These are phyloP conservation scores for Vigna unguiculata DNA, from an alignment of 306 rosid species.

Conservation along the genomic window DNA sequence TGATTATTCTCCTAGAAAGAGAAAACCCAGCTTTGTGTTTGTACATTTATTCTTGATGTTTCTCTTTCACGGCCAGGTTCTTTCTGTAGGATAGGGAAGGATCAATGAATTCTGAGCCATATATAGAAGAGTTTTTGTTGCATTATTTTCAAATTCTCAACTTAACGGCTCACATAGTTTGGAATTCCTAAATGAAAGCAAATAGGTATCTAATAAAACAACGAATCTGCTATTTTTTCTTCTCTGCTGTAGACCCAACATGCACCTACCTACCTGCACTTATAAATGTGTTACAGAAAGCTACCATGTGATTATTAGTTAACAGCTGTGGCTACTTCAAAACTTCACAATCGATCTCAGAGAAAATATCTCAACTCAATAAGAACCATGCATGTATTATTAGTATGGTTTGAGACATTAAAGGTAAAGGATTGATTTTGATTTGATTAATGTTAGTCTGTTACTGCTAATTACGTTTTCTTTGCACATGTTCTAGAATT, in stretches of 20 bases:
- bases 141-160: not conserved
- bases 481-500: not conserved
- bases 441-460: not conserved
- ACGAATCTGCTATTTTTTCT: not conserved
- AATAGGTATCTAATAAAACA: not conserved
- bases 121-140: constrained; percentile 19
- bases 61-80: constrained; percentile 39
- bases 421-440: not conserved
- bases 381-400: not conserved
- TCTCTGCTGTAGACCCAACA: constrained; percentile 33
- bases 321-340: no score
- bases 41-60: constrained; percentile 36
- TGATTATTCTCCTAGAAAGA: constrained; percentile 43
- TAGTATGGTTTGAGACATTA: not conserved
- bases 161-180: not conserved
- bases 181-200: constrained; percentile 21
- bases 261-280: constrained; percentile 10
- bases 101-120: constrained; percentile 32
- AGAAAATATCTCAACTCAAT: constrained; percentile 13
- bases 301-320: constrained; percentile 20
- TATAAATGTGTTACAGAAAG: not conserved
- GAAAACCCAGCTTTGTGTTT: constrained; percentile 23
- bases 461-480: not conserved
- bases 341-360: no score
- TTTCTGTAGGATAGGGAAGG: constrained; percentile 24